Evolutionary conservation across 768 basidiomycete species (phyloP).

Genomic region (Filobasidium wieringae): DNA sequence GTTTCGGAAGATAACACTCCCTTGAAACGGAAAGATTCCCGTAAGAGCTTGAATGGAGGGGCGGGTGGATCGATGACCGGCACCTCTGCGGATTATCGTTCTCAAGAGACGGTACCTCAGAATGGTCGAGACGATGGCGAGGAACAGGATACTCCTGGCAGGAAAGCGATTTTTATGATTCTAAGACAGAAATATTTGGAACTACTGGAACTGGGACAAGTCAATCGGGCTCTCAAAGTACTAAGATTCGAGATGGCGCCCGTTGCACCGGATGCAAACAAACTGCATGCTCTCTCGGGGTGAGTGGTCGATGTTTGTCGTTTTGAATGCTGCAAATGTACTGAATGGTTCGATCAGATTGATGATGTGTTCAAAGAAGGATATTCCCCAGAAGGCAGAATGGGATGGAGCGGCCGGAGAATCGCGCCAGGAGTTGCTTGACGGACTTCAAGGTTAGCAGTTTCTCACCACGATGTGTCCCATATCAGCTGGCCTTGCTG

Average conservation of each 20-base stretch:
- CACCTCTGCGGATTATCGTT: no score
- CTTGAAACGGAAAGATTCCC: conserved; percentile 13
- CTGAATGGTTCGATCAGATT: conserved; percentile 28
- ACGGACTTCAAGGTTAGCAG: conserved; percentile 62
- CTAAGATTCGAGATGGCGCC: conserved; percentile 81
- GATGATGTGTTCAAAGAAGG: conserved; percentile 84
- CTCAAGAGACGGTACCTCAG: no score
- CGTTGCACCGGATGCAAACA: conserved; percentile 53
- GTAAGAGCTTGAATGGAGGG: neutral
- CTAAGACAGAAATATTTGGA: conserved; percentile 95
- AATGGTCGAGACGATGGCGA: conserved; percentile 8
- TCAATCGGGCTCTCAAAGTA: conserved; percentile 68
- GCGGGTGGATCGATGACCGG: no score
- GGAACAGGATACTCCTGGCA: conserved; percentile 17
- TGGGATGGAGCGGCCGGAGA: conserved; percentile 82
- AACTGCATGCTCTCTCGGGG: conserved; percentile 81
- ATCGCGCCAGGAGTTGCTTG: conserved; percentile 65
- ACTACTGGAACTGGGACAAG: conserved; percentile 66
- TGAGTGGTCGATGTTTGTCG: conserved; percentile 33
- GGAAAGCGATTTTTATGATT: conserved; percentile 79
- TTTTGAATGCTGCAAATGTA: neutral
- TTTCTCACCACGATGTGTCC: no score
- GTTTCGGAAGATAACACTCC: neutral
- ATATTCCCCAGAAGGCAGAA: conserved; percentile 62
- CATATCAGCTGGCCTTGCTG: neutral